Conservation (phyloP, 2,329 filamentous ascomycete species). For the Coleophoma eucalyptorum region DNA sequence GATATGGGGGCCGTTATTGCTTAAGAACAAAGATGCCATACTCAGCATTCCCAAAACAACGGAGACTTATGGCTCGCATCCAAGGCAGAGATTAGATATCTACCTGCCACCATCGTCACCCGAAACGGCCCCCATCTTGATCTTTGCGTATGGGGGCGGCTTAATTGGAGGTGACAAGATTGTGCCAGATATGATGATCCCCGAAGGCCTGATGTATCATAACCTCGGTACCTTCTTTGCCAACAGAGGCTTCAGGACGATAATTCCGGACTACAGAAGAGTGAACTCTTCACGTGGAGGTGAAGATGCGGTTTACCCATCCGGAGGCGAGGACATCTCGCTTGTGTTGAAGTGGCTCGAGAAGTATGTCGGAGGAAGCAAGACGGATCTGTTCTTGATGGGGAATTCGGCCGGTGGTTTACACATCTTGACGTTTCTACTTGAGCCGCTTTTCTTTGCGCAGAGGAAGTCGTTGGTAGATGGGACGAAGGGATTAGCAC, state of each 20-base stretch:
- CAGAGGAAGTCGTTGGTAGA: slow-evolving; percentile 12
- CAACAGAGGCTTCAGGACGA: slow-evolving; percentile 14
- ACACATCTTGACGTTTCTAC: slow-evolving; percentile 23
- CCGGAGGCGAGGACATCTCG: slow-evolving; percentile 24
- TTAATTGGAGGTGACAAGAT: slow-evolving; percentile 21
- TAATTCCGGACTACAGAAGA: slow-evolving; percentile 23
- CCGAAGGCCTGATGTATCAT: slow-evolving; percentile 19
- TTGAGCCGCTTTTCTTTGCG: slow-evolving; percentile 14
- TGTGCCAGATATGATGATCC: slow-evolving; percentile 3
- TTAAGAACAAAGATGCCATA: slow-evolving; percentile 17
- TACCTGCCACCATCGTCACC: slow-evolving; percentile 13
- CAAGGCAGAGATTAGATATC: slow-evolving; percentile 24
- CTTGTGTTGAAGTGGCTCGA: slow-evolving; percentile 18
- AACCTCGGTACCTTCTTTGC: slow-evolving; percentile 27
- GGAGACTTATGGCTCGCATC: slow-evolving; percentile 20
- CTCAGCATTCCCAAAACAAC: slow-evolving; percentile 15
- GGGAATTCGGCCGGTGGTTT: slow-evolving; percentile 28
- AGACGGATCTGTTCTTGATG: slow-evolving; percentile 20
- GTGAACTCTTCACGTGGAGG: slow-evolving; percentile 18
- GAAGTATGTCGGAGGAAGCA: slow-evolving; percentile 1
- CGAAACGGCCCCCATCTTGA: slow-evolving; percentile 17
- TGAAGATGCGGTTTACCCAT: slow-evolving; percentile 21
- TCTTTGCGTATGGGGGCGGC: slow-evolving; percentile 27
- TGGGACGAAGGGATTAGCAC: slow-evolving; percentile 5
- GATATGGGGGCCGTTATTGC: slow-evolving; percentile 18